phyloP scores from a whole-genome alignment of 345 rosid genomes.

The Eucalyptus melliodora region DNA sequence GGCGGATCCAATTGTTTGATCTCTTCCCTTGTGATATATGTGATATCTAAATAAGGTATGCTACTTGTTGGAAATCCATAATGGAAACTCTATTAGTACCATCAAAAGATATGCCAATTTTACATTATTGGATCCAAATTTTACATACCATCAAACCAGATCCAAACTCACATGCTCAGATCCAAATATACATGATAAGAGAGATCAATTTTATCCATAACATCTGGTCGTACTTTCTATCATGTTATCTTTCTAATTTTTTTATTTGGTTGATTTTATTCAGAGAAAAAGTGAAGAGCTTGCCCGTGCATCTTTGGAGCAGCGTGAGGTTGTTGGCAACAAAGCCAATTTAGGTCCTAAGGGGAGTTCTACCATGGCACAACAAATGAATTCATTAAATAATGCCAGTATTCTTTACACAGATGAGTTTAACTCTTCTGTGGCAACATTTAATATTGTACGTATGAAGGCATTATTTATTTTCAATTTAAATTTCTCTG shows the following conservation, averaged over 20 bases:
- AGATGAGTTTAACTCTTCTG: conserved; percentile 73
- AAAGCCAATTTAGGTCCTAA: conserved; percentile 37
- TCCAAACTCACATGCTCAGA: not conserved
- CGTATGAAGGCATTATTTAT: not conserved
- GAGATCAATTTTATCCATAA: not conserved
- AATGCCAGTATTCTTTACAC: conserved; percentile 22
- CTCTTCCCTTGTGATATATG: not conserved
- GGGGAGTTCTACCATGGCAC: conserved; percentile 18
- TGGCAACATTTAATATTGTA: conserved; percentile 74
- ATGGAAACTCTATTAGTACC: not conserved
- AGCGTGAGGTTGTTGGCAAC: conserved; percentile 33
- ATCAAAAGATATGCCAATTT: not conserved
- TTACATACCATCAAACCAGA: not conserved
- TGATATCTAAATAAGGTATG: not conserved
- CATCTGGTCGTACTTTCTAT: not conserved
- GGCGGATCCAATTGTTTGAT: not conserved
- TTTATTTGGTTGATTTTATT: not conserved
- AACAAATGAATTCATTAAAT: conserved; percentile 19
- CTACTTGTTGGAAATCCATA: not conserved
- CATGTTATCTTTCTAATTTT: not conserved
- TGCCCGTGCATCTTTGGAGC: conserved; percentile 58
- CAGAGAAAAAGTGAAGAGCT: conserved; percentile 71
- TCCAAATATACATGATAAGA: not conserved
- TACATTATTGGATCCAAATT: not conserved
- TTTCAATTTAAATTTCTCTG: not conserved